Percentiles rank a stretch among this genome's conserved stretches.
These are phyloP conservation scores for Mrakia gelida DNA, from an alignment of 768 basidiomycete genomes.

Conservation along the genomic window DNA sequence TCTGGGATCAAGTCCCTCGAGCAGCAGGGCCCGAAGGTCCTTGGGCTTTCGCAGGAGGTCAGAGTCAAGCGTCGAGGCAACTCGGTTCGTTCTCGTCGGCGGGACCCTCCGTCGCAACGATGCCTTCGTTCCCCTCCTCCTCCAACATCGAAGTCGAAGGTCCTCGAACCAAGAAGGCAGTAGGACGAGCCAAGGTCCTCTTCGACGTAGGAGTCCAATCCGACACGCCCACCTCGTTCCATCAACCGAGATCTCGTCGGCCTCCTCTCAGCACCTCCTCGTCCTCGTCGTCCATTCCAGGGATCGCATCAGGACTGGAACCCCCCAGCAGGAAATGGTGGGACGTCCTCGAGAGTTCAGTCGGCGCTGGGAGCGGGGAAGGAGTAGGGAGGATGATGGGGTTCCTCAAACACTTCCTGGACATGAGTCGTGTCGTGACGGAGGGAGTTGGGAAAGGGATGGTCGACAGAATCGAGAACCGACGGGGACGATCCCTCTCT, in stretches of 20 bases:
- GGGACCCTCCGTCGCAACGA: not conserved
- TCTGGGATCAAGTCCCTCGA: conserved; percentile 23
- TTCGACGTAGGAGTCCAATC: conserved; percentile 6
- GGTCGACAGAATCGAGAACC: not conserved
- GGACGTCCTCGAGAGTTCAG: not conserved
- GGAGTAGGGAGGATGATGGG: conserved; percentile 3
- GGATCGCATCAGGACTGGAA: not conserved
- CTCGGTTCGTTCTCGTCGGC: not conserved
- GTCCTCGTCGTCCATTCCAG: not conserved
- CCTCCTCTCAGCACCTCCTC: not conserved
- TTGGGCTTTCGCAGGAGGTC: conserved; percentile 4
- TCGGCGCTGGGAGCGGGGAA: not conserved
- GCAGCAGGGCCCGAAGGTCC: conserved; percentile 9
- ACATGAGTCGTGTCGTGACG: not conserved
- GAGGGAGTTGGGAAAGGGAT: conserved; percentile 2
- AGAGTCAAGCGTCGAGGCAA: not conserved
- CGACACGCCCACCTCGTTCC: not conserved
- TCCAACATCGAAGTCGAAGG: not conserved
- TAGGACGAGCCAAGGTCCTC: conserved; percentile 20
- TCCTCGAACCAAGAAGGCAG: conserved; percentile 20
- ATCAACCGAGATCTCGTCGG: not conserved
- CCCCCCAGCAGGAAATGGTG: conserved; percentile 6
- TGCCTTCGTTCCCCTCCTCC: conserved; percentile 20
- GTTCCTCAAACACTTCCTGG: conserved; percentile 8
- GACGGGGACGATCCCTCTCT: not conserved